Percentiles rank a stretch among this genome's conserved stretches.
phyloP scores from a whole-genome alignment of 768 basidiomycete genomes.

The Tylopilus vinaceipallidus region DNA sequence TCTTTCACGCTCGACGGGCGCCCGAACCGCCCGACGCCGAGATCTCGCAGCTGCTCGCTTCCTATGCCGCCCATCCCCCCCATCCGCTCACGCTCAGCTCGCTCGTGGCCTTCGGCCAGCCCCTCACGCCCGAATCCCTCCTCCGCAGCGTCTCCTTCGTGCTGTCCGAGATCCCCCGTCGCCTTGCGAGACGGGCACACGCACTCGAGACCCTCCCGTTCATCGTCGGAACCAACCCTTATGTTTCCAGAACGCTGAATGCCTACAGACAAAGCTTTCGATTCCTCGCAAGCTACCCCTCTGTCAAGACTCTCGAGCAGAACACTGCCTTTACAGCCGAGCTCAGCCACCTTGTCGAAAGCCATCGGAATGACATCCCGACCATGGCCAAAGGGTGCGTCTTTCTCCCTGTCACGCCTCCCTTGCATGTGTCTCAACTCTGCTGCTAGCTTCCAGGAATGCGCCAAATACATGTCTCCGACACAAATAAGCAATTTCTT shows the following conservation, averaged over 20 bases:
- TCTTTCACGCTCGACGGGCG: constrained; percentile 36
- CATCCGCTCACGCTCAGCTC: constrained; percentile 69
- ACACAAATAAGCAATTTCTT: constrained; percentile 77
- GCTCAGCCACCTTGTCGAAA: constrained; percentile 68
- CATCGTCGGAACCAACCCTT: constrained; percentile 88
- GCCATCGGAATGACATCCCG: constrained; percentile 85
- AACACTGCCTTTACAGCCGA: constrained; percentile 67
- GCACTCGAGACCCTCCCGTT: constrained; percentile 77
- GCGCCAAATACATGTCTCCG: constrained; percentile 77
- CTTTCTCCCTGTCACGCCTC: constrained; percentile 3
- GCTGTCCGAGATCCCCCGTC: constrained; percentile 71
- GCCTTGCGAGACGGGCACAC: constrained; percentile 71
- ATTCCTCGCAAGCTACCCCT: constrained; percentile 64
- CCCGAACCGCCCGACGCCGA: constrained; percentile 52
- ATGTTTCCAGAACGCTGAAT: constrained; percentile 68
- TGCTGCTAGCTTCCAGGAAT: constrained; percentile 74
- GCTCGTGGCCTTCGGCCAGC: constrained; percentile 72
- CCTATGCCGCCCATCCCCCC: constrained; percentile 61
- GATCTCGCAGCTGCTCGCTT: constrained; percentile 56
- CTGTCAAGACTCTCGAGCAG: constrained; percentile 62
- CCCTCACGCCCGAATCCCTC: constrained; percentile 67
- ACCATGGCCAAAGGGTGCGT: constrained; percentile 84
- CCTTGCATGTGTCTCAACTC: background rate
- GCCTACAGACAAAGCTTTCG: constrained; percentile 70
- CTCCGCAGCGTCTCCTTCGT: constrained; percentile 73